Evolutionary conservation across 352 stramenopile genomes (phyloP), one percentile per base, ranked within the genome.

Genomic region (Globisporangium viniferum): DNA sequence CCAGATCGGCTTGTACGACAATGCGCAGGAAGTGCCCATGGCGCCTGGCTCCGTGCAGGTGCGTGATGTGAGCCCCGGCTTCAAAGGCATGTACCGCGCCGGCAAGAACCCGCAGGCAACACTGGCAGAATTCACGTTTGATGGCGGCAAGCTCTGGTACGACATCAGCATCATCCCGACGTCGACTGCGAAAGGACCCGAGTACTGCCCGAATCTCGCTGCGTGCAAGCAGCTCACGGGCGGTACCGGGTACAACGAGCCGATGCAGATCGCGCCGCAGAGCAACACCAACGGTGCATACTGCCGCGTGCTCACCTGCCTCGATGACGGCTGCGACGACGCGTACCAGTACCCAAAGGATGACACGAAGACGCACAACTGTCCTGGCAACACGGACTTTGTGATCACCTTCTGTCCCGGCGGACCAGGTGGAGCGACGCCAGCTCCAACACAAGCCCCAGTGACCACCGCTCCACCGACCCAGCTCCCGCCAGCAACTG

Each of bases 311-410:
- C 68, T 82, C 29, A 74, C 71, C 24, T 86, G 78, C 59, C 62
- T 73, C 36, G 33, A 64, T 14, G 75, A 84, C 36, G 78, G 77
- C 18, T 93, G 85, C 51, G 62, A 73, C 1, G 85, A 92, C 44
- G 85, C 74, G 3, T 91, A 93, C 59, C 72, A 80, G 29, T 89
- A 77, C 68, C 85, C 83, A 4, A 75, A 74, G 55, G 73, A 86
- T 46, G 68, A 81, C 63, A 74, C 62, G 22, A 84, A 82, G 69
- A 82, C 77, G 48, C 76, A 79, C 63, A 76, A 74, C 58, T 84
- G 77, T 62, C 68, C 73, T 24, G 31, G n/a, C 5, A 64, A 36
- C 6, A 79, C 73, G 8, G 62, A 77, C 33, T 77, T 82, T 59
- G 59, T 70, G 14, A 20, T 84, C 35, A 71, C 64, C 33, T 84